Conservation (phyloP, 1,284 basidiomycete species). For the Ceratobasidium sp. region DNA sequence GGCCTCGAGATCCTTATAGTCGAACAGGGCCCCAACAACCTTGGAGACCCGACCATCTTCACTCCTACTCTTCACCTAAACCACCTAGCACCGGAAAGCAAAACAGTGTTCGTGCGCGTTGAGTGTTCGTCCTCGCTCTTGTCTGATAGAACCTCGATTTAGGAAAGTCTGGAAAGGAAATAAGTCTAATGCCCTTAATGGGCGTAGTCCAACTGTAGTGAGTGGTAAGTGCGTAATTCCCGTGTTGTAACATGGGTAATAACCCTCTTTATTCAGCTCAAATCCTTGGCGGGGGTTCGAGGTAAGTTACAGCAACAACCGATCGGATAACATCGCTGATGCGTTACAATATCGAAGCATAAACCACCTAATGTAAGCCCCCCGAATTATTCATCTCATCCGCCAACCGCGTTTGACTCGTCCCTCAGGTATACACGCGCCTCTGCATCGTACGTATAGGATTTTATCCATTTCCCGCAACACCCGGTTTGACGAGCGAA, state of each 20-base stretch:
- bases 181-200: conserved; percentile 25
- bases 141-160: neutral
- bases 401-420: neutral
- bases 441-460: conserved; percentile 33
- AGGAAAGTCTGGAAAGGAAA: conserved; percentile 34
- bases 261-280: neutral
- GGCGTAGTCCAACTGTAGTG: conserved; percentile 29
- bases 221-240: conserved; percentile 1
- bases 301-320: conserved; percentile 2
- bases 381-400: neutral
- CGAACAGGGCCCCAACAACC: conserved; percentile 38
- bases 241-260: neutral
- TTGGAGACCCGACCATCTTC: conserved; percentile 7
- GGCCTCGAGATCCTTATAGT: conserved; percentile 34
- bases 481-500: neutral
- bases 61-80: conserved; percentile 19
- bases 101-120: conserved; percentile 24
- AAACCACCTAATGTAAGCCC: conserved; percentile 35
- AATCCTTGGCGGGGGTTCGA: conserved; percentile 34
- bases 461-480: neutral
- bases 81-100: conserved; percentile 26
- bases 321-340: neutral
- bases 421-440: conserved; percentile 29
- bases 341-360: conserved; percentile 1
- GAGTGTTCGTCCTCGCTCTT: neutral